Evolutionary conservation across 495 filamentous ascomycete species (phyloP).

Genomic region (Hypoxylon fuscum): DNA sequence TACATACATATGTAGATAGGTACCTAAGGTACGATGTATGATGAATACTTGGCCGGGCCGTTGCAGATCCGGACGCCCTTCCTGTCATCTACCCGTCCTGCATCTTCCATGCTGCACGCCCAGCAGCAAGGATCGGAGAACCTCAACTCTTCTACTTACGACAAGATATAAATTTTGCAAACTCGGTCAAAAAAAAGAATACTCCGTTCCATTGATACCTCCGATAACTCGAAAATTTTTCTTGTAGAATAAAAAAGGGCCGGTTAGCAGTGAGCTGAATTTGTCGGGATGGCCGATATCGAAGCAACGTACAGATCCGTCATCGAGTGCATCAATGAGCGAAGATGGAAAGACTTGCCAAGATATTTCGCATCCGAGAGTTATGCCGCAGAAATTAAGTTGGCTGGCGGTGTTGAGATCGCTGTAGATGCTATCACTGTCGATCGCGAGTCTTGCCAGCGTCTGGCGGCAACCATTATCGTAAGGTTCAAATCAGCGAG

Average conservation of each 20-base stretch:
- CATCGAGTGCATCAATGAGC: constrained; percentile 31
- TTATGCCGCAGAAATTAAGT: constrained; percentile 31
- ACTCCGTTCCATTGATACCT: neutral
- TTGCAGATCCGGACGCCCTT: constrained; percentile 17
- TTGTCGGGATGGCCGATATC: constrained; percentile 16
- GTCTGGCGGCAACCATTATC: constrained; percentile 15
- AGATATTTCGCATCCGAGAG: constrained; percentile 34
- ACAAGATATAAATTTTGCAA: neutral
- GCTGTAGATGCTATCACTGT: constrained; percentile 28
- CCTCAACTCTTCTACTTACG: neutral
- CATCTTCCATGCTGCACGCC: neutral
- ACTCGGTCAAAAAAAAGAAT: neutral
- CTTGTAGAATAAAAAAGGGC: neutral
- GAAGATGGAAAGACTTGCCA: constrained; percentile 31
- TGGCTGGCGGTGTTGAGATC: constrained; percentile 28
- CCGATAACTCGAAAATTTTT: neutral
- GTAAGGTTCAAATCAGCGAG: constrained; percentile 6
- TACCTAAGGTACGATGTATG: neutral
- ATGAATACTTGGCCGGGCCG: neutral
- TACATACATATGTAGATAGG: constrained; percentile 3
- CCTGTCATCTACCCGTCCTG: constrained; percentile 7
- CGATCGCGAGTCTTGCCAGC: constrained; percentile 30
- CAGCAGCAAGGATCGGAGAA: neutral
- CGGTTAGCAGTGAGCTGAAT: neutral
- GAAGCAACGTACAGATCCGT: constrained; percentile 26